Percentiles rank a stretch among this genome's conserved stretches.
phyloP scores from a whole-genome alignment of 345 rosid species.

The Triadica sebifera region DNA sequence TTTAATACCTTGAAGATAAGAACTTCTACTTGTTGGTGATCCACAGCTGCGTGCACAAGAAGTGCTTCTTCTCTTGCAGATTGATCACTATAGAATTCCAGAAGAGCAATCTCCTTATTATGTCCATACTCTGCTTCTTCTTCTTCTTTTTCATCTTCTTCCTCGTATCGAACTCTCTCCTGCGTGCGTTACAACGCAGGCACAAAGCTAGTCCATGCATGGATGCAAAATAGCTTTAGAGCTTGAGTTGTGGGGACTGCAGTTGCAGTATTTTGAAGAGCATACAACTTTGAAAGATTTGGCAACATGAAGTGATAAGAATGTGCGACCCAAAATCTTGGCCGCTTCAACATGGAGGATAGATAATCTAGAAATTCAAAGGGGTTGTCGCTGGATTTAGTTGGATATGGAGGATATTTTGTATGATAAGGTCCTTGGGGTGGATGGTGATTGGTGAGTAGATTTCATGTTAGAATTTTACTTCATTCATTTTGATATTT shows the following conservation, averaged over 20 bases:
- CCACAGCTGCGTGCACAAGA: constrained; percentile 61
- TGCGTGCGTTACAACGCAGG: constrained; percentile 38
- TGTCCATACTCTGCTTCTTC: constrained; percentile 39
- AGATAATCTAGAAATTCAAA: too few species aligned
- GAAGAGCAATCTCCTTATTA: constrained; percentile 57
- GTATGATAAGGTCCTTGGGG: not conserved
- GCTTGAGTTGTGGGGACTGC: not conserved
- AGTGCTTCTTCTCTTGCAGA: constrained; percentile 67
- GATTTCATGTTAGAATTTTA: too few species aligned
- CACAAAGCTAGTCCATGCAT: not conserved
- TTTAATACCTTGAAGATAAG: constrained; percentile 76
- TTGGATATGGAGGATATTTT: not conserved
- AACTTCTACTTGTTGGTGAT: constrained; percentile 55
- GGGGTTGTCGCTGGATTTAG: too few species aligned
- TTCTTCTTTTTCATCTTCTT: constrained; percentile 20
- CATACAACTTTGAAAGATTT: not conserved
- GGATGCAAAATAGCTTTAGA: not conserved
- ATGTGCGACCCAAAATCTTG: constrained; percentile 4
- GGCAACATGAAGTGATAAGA: constrained; percentile 12
- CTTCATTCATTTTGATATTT: too few species aligned
- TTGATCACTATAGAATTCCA: constrained; percentile 65
- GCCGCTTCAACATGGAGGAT: constrained; percentile 31
- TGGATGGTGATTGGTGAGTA: not conserved
- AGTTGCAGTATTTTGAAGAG: not conserved
- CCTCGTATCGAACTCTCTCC: constrained; percentile 51